Evolutionary conservation across 2,329 filamentous ascomycete species (phyloP).

Genomic region (Pseudomassariella vexata): DNA sequence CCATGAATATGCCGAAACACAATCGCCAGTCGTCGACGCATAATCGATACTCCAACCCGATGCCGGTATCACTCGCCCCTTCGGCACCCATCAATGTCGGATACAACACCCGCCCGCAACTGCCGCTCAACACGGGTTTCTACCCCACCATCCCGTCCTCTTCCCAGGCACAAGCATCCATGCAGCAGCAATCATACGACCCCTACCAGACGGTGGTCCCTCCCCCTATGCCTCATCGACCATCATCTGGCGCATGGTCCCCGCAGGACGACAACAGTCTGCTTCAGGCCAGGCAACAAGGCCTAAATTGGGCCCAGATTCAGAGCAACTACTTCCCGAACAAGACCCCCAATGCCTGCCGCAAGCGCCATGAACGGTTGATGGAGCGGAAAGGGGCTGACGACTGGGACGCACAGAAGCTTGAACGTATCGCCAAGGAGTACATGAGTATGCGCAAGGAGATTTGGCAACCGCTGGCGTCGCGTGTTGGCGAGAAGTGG

Average conservation of each 20-base stretch:
- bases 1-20: slow-evolving; percentile 39
- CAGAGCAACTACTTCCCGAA: slow-evolving; percentile 68
- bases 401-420: slow-evolving; percentile 72
- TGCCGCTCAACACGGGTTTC: slow-evolving; percentile 31
- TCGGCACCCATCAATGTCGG: slow-evolving; percentile 35
- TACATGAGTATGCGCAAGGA: slow-evolving; percentile 76
- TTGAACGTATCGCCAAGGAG: slow-evolving; percentile 68
- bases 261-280: slow-evolving; percentile 69
- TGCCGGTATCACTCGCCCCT: slow-evolving; percentile 34
- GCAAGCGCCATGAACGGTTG: slow-evolving; percentile 80
- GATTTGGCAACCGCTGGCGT: slow-evolving; percentile 73
- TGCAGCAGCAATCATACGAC: slow-evolving; percentile 34
- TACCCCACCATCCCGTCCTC: slow-evolving; percentile 30
- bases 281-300: slow-evolving; percentile 63
- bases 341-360: slow-evolving; percentile 79
- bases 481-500: slow-evolving; percentile 78
- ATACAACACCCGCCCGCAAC: slow-evolving; percentile 32
- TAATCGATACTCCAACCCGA: slow-evolving; percentile 25
- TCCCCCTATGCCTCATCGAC: slow-evolving; percentile 38
- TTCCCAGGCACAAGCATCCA: slow-evolving; percentile 22
- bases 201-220: slow-evolving; percentile 29
- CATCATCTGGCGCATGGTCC: slow-evolving; percentile 66
- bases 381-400: slow-evolving; percentile 70
- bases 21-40: slow-evolving; percentile 30
- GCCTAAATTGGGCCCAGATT: slow-evolving; percentile 80